A percentile compares a stretch with the other conserved stretches of the same genome.
Conservation (phyloP, 208 protist species). For the Angomonas deanei region DNA sequence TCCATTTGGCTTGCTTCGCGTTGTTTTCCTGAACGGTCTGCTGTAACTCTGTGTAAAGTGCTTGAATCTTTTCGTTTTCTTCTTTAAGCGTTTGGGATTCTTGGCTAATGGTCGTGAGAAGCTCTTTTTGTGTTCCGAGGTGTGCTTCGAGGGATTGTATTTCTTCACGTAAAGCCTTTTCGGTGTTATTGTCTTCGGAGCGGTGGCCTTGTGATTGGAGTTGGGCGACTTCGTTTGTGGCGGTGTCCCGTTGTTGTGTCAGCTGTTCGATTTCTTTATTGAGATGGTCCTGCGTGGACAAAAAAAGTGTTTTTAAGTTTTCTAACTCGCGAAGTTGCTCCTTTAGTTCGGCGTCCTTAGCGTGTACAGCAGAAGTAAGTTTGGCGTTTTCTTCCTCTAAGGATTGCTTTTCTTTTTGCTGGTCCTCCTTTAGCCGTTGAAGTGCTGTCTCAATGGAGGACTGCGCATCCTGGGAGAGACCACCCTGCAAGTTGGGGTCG, state of each 20-base stretch:
- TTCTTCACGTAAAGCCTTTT: conserved; percentile 10
- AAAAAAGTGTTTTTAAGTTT: conserved; percentile 18
- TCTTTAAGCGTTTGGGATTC: conserved; percentile 14
- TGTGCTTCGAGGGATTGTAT: conserved; percentile 28
- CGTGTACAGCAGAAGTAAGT: not conserved
- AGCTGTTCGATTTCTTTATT: conserved; percentile 24
- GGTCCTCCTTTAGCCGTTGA: not conserved
- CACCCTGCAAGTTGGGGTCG: too few species aligned
- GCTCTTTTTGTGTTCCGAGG: conserved; percentile 14
- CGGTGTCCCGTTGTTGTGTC: conserved; percentile 11
- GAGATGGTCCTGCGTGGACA: conserved; percentile 23
- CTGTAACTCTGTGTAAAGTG: conserved; percentile 9
- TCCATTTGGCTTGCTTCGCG: conserved; percentile 30
- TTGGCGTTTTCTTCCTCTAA: not conserved
- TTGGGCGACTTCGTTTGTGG: conserved; percentile 8
- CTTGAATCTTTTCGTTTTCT: conserved; percentile 10
- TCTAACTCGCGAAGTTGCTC: conserved; percentile 25
- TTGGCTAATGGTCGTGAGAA: conserved; percentile 12
- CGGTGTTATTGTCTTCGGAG: not conserved
- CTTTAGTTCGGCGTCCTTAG: conserved; percentile 10
- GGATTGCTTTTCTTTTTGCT: conserved; percentile 4
- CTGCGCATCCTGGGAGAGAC: not conserved
- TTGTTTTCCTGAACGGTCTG: conserved; percentile 12
- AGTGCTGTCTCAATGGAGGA: conserved; percentile 10
- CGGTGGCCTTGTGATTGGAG: too few species aligned